Percentiles rank a stretch among this genome's conserved stretches.
These are phyloP conservation scores for Closterium sp. DNA, from an alignment of 139 green algal genomes.

Conservation along the genomic window DNA sequence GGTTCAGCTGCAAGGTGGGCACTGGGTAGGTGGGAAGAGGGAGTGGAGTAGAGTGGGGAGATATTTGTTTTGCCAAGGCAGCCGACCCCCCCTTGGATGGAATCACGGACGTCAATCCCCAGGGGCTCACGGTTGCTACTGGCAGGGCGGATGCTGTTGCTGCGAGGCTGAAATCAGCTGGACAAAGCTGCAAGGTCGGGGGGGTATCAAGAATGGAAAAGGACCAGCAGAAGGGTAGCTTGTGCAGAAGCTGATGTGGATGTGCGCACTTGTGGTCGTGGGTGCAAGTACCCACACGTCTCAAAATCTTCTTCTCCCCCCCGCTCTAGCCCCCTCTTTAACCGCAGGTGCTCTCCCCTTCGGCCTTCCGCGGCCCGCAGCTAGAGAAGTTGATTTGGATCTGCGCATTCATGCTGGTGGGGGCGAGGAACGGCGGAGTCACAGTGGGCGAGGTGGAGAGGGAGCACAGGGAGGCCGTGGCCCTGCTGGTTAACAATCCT, in stretches of 20 bases:
- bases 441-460: constrained; percentile 87
- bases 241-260: constrained; percentile 99
- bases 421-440: constrained; percentile 67
- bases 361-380: constrained; percentile 66
- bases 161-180: constrained; percentile 68
- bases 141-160: constrained; percentile 81
- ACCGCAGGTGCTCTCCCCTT: constrained; percentile 12
- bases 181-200: constrained; percentile 91
- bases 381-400: constrained; percentile 99
- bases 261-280: constrained; percentile 92
- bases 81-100: constrained; percentile 86
- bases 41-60: too few species aligned
- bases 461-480: constrained; percentile 58
- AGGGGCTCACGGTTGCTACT: constrained; percentile 87
- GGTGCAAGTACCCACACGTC: constrained; percentile 67
- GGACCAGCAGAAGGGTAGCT: too few species aligned
- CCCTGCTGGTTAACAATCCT: background rate
- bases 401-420: constrained; percentile 92
- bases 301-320: background rate
- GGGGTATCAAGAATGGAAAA: background rate
- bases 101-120: constrained; percentile 93
- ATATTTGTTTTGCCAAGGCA: constrained; percentile 81
- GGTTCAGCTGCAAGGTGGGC: too few species aligned
- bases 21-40: too few species aligned
- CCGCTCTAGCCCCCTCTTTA: background rate